Conservation (phyloP, 106 monocot species). For the Dactylorhiza incarnata region DNA sequence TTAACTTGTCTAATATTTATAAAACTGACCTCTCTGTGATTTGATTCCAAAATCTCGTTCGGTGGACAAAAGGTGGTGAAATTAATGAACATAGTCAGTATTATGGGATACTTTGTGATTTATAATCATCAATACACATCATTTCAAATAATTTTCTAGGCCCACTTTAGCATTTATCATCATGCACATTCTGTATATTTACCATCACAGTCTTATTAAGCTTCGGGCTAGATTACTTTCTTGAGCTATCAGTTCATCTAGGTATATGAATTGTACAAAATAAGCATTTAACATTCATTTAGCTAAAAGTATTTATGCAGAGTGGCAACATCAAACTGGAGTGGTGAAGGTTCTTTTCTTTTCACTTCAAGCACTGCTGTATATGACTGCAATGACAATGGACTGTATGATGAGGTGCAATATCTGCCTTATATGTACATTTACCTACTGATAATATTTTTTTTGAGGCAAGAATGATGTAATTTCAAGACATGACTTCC, state of each 20-base stretch:
- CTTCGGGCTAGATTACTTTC: not conserved
- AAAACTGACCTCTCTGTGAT: not conserved
- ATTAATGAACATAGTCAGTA: not conserved
- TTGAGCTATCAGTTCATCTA: not conserved
- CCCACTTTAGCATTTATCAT: not conserved
- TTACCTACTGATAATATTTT: constrained; percentile 7
- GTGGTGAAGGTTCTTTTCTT: constrained; percentile 77
- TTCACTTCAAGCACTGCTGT: constrained; percentile 91
- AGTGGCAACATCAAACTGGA: constrained; percentile 77
- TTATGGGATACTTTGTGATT: not conserved
- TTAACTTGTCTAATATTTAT: not conserved
- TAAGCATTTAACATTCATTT: not conserved
- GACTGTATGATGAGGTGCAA: constrained; percentile 67
- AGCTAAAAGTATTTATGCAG: constrained; percentile 31
- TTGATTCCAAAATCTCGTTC: not conserved
- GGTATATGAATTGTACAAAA: constrained; percentile 1
- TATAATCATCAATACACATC: not conserved
- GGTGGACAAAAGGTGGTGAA: not conserved
- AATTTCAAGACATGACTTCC: not conserved
- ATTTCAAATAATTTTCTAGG: not conserved
- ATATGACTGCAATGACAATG: constrained; percentile 71
- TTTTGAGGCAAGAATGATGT: not conserved
- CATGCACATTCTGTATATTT: not conserved
- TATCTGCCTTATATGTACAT: constrained; percentile 3
- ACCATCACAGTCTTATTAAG: not conserved